A percentile compares a stretch with the other conserved stretches of the same genome.
These are phyloP conservation scores for Magnaporthiopsis incrustans DNA, from an alignment of 2,329 filamentous ascomycete species.

Conservation along the genomic window DNA sequence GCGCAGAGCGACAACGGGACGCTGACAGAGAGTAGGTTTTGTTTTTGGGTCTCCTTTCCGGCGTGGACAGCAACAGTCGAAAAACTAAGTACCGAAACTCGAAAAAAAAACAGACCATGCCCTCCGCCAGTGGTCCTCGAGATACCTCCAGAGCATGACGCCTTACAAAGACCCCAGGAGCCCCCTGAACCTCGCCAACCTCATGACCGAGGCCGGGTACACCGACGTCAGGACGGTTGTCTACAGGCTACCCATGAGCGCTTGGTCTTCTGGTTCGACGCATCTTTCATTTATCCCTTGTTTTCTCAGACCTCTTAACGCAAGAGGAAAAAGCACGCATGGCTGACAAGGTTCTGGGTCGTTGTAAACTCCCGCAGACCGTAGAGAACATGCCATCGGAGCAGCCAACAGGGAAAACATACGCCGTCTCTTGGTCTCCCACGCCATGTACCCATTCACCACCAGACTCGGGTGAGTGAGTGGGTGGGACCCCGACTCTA, in stretches of 20 bases:
- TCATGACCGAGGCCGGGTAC: slow-evolving; percentile 57
- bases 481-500: background rate
- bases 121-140: slow-evolving; percentile 58
- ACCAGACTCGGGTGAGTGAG: slow-evolving; percentile 35
- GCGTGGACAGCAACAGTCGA: background rate
- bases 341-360: background rate
- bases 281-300: no score
- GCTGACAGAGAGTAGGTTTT: slow-evolving; percentile 50
- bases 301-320: background rate
- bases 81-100: slow-evolving; percentile 8
- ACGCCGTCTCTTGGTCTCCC: slow-evolving; percentile 43
- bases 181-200: slow-evolving; percentile 49
- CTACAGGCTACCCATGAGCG: slow-evolving; percentile 60
- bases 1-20: slow-evolving; percentile 79
- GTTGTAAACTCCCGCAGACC: slow-evolving; percentile 28
- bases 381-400: slow-evolving; percentile 45
- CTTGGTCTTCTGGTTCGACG: slow-evolving; percentile 56
- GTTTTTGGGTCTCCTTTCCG: no score
- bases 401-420: slow-evolving; percentile 45
- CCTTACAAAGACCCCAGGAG: slow-evolving; percentile 59
- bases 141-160: slow-evolving; percentile 54
- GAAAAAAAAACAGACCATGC: slow-evolving; percentile 43
- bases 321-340: background rate
- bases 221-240: slow-evolving; percentile 58
- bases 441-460: slow-evolving; percentile 50